A percentile compares a stretch with the other conserved stretches of the same genome.
phyloP scores from a whole-genome alignment of 1,284 basidiomycete species.

The Ceratobasidium sp. region DNA sequence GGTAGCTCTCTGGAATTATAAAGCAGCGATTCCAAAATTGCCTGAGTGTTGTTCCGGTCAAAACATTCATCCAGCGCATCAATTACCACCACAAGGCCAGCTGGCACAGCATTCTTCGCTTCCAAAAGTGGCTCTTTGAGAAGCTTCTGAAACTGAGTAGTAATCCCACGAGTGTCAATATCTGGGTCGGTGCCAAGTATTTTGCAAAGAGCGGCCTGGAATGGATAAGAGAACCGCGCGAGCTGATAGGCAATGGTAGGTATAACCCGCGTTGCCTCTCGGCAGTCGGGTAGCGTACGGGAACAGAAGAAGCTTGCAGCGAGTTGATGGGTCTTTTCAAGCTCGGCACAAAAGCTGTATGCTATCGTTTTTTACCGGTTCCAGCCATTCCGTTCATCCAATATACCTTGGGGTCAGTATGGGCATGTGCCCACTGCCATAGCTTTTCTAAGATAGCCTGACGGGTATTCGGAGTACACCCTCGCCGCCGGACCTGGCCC shows the following conservation, averaged over 20 bases:
- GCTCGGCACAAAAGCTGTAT: slow-evolving; percentile 46
- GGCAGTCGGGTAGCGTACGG: slow-evolving; percentile 40
- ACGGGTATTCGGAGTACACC: slow-evolving; percentile 44
- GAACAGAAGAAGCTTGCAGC: slow-evolving; percentile 53
- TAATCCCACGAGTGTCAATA: not conserved
- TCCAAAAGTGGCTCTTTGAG: slow-evolving; percentile 22
- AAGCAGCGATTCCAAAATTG: not conserved
- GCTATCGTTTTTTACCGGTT: slow-evolving; percentile 44
- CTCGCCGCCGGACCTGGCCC: not conserved
- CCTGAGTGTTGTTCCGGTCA: not conserved
- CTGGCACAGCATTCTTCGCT: not conserved
- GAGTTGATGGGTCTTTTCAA: slow-evolving; percentile 43
- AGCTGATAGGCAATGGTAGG: slow-evolving; percentile 42
- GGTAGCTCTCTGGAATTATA: not conserved
- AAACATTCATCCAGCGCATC: slow-evolving; percentile 43
- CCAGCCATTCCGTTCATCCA: slow-evolving; percentile 50
- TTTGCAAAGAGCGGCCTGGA: not conserved
- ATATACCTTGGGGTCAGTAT: slow-evolving; percentile 40
- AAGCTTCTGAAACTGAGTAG: slow-evolving; percentile 27
- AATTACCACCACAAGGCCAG: slow-evolving; percentile 1
- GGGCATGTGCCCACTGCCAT: slow-evolving; percentile 37
- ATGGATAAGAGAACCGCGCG: slow-evolving; percentile 6
- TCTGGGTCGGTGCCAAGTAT: not conserved
- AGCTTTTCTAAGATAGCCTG: slow-evolving; percentile 43
- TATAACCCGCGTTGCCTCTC: slow-evolving; percentile 12